phyloP scores from a whole-genome alignment of 331 rosid species.

The Quercus lobata region DNA sequence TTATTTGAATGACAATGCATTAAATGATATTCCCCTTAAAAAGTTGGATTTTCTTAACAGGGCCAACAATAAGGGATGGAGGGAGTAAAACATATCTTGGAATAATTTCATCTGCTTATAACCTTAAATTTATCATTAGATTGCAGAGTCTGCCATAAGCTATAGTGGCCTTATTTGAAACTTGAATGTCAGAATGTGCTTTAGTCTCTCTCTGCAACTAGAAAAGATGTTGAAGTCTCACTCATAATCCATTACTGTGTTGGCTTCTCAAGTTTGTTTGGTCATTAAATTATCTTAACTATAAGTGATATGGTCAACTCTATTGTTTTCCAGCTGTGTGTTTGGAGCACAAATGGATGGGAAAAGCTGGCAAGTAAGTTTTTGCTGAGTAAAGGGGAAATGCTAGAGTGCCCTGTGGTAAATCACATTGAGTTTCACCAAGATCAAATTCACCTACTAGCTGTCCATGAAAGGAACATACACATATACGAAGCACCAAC shows the following conservation, averaged over 20 bases:
- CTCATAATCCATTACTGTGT: not conserved
- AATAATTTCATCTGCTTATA: too few species aligned
- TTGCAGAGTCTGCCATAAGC: too few species aligned
- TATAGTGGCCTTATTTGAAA: too few species aligned
- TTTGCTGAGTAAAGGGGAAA: not conserved
- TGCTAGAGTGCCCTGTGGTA: slow-evolving; percentile 10
- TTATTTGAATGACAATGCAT: too few species aligned
- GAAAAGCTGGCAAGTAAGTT: slow-evolving; percentile 6
- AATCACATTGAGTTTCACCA: slow-evolving; percentile 17
- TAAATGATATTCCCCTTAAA: too few species aligned
- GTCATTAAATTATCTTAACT: not conserved
- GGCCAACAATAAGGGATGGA: too few species aligned
- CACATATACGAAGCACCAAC: slow-evolving; percentile 7
- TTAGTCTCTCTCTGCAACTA: too few species aligned
- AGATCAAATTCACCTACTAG: not conserved
- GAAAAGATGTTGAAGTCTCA: too few species aligned
- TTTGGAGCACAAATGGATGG: slow-evolving; percentile 11
- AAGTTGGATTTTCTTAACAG: too few species aligned
- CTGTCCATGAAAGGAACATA: slow-evolving; percentile 12
- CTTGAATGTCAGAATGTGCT: too few species aligned
- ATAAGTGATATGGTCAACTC: not conserved
- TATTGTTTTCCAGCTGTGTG: slow-evolving; percentile 8
- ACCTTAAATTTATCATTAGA: too few species aligned
- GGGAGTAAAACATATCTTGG: too few species aligned
- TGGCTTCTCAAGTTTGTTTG: not conserved